Conservation (phyloP, 768 basidiomycete genomes). For the Asterophora lycoperdoides region DNA sequence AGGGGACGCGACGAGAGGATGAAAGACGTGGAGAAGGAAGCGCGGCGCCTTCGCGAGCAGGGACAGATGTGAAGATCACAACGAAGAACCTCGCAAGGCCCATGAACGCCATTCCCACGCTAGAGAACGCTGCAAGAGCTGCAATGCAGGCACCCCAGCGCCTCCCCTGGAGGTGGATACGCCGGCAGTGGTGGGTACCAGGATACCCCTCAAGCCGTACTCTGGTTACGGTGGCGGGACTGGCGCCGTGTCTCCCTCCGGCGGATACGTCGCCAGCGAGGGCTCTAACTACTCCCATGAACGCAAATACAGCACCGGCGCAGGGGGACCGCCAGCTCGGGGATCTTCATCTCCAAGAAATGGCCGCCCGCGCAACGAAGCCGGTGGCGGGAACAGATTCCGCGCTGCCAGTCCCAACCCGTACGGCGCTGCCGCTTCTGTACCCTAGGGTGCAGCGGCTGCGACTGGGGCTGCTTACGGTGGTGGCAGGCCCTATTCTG, state of each 20-base stretch:
- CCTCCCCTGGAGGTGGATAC: slow-evolving; percentile 21
- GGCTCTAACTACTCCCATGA: slow-evolving; percentile 22
- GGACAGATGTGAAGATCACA: slow-evolving; percentile 43
- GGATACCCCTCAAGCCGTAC: slow-evolving; percentile 25
- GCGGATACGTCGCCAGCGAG: slow-evolving; percentile 24
- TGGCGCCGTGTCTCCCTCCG: slow-evolving; percentile 12
- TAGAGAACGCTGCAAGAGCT: slow-evolving; percentile 53
- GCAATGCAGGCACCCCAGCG: slow-evolving; percentile 36
- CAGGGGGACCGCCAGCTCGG: slow-evolving; percentile 35
- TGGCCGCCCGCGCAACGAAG: slow-evolving; percentile 41
- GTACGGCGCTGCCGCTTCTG: slow-evolving; percentile 24
- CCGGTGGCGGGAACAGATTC: slow-evolving; percentile 26
- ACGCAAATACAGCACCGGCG: slow-evolving; percentile 30
- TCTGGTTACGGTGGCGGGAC: slow-evolving; percentile 18
- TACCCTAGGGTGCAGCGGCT: slow-evolving; percentile 27
- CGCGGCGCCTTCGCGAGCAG: slow-evolving; percentile 48
- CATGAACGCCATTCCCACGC: slow-evolving; percentile 52
- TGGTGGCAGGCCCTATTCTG: slow-evolving; percentile 17
- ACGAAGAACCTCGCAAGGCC: slow-evolving; percentile 51
- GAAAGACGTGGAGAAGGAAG: slow-evolving; percentile 41
- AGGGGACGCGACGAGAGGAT: slow-evolving; percentile 47
- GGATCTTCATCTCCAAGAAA: slow-evolving; percentile 37
- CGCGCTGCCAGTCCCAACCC: slow-evolving; percentile 32
- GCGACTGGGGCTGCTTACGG: slow-evolving; percentile 29
- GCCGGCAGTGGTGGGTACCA: slow-evolving; percentile 19